Evolutionary conservation across 1,284 basidiomycete species (phyloP).

Genomic region (Kalmanozyma brasiliensis): DNA sequence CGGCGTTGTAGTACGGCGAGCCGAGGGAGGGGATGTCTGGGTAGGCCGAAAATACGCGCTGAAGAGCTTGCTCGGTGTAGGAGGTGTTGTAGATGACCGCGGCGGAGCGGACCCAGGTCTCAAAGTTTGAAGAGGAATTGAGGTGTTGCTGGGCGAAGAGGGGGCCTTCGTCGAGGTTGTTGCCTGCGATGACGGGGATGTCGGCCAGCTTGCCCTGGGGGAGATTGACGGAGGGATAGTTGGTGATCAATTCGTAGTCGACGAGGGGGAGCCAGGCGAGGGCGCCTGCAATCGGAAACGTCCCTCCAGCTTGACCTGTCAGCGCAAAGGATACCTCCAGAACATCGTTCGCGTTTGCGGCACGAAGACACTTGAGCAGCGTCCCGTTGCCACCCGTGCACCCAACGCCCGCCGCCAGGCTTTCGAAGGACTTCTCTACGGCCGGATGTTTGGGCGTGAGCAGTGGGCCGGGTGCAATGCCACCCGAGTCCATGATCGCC

Average conservation of each 20-base stretch:
- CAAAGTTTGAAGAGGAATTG: conserved; percentile 22
- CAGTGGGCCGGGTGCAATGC: conserved; percentile 25
- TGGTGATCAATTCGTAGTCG: conserved; percentile 43
- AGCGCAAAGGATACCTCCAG: conserved; percentile 13
- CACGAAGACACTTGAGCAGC: conserved; percentile 31
- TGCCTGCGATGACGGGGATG: conserved; percentile 48
- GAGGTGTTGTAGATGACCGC: conserved; percentile 41
- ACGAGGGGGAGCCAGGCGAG: conserved; percentile 39
- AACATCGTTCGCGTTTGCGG: conserved; percentile 23
- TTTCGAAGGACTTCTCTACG: conserved; percentile 25
- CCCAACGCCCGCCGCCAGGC: conserved; percentile 22
- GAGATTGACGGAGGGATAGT: conserved; percentile 34
- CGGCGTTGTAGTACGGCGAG: conserved; percentile 38
- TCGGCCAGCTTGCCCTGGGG: conserved; percentile 33
- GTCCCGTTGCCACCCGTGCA: conserved; percentile 11
- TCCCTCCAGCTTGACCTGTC: conserved; percentile 14
- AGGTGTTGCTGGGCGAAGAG: conserved; percentile 24
- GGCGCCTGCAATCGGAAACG: conserved; percentile 22
- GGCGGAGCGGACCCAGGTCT: conserved; percentile 21
- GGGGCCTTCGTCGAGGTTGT: conserved; percentile 48
- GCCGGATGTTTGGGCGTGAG: conserved; percentile 33
- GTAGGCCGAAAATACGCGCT: conserved; percentile 26
- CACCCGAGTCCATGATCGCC: conserved; percentile 53
- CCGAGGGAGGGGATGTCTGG: conserved; percentile 30
- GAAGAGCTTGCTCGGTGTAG: conserved; percentile 25